These are phyloP conservation scores for Leccinellum luteum DNA, from an alignment of 768 basidiomycete species.

Conservation along the genomic window DNA sequence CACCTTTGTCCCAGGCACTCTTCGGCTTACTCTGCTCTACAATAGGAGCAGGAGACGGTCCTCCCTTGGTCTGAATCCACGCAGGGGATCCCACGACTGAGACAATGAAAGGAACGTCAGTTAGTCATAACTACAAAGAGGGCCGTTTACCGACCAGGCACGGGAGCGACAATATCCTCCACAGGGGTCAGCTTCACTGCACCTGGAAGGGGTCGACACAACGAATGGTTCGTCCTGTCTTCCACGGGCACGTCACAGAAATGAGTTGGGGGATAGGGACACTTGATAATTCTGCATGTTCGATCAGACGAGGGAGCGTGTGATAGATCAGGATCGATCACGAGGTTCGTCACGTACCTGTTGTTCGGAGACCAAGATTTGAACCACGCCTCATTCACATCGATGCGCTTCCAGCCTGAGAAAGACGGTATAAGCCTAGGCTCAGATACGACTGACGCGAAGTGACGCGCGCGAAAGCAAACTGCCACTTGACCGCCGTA, in stretches of 20 bases:
- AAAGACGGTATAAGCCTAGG: neutral
- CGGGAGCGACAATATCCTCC: conserved; percentile 21
- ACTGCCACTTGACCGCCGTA: neutral
- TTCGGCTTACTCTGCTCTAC: conserved; percentile 1
- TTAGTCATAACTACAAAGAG: neutral
- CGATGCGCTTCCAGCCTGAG: conserved; percentile 47
- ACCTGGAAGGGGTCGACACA: conserved; percentile 46
- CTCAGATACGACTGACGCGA: neutral
- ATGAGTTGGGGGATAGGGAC: conserved; percentile 40
- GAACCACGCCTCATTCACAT: conserved; percentile 46
- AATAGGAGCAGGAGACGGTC: neutral
- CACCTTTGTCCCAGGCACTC: conserved; percentile 22
- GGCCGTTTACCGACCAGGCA: conserved; percentile 30
- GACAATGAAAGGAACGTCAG: neutral
- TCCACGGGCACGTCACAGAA: conserved; percentile 40
- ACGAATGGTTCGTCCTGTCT: conserved; percentile 35
- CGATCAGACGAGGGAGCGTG: neutral
- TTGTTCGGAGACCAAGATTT: conserved; percentile 23
- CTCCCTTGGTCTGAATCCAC: conserved; percentile 23
- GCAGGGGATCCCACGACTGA: conserved; percentile 30
- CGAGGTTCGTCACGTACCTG: conserved; percentile 6
- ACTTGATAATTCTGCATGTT: conserved; percentile 27
- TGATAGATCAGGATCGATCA: conserved; percentile 1
- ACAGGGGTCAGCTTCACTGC: conserved; percentile 26
- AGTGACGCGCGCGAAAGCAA: neutral